phyloP scores from a whole-genome alignment of 768 basidiomycete species.

The Pisolithus orientalis region DNA sequence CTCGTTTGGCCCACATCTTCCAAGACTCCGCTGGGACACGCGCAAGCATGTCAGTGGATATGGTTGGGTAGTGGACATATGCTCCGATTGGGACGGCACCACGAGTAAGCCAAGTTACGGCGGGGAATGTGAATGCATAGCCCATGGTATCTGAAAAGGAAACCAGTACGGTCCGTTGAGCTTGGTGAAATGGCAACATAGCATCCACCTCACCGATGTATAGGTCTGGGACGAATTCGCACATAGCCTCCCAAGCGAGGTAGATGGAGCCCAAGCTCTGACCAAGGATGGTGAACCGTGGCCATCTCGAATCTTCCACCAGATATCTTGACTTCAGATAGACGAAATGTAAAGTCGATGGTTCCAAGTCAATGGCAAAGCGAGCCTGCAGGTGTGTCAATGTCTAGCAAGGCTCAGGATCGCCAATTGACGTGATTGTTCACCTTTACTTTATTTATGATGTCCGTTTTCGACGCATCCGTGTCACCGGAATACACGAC shows the following conservation, averaged over 20 bases:
- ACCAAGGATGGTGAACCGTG: conserved; percentile 84
- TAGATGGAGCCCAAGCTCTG: conserved; percentile 87
- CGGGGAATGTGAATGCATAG: conserved; percentile 88
- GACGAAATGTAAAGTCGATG: conserved; percentile 69
- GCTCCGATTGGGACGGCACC: conserved; percentile 71
- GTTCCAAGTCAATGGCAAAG: conserved; percentile 72
- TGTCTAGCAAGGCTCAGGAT: not conserved
- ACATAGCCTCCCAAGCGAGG: conserved; percentile 79
- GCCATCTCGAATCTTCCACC: conserved; percentile 81
- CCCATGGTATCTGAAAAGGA: conserved; percentile 84
- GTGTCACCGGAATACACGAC: conserved; percentile 89
- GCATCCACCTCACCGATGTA: conserved; percentile 66
- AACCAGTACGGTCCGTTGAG: not conserved
- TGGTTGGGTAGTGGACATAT: conserved; percentile 95
- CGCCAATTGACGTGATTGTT: conserved; percentile 1
- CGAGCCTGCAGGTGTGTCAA: conserved; percentile 45
- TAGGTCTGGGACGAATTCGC: conserved; percentile 75
- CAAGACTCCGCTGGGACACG: conserved; percentile 46
- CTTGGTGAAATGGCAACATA: not conserved
- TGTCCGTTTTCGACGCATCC: conserved; percentile 72
- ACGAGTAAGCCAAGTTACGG: conserved; percentile 50
- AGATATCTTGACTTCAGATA: conserved; percentile 64
- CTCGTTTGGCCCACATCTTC: conserved; percentile 18
- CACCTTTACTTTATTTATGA: conserved; percentile 79
- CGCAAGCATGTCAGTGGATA: conserved; percentile 88